A percentile compares a stretch with the other conserved stretches of the same genome.
Conservation (phyloP, 306 rosid genomes). For the Adenanthera pavonina region DNA sequence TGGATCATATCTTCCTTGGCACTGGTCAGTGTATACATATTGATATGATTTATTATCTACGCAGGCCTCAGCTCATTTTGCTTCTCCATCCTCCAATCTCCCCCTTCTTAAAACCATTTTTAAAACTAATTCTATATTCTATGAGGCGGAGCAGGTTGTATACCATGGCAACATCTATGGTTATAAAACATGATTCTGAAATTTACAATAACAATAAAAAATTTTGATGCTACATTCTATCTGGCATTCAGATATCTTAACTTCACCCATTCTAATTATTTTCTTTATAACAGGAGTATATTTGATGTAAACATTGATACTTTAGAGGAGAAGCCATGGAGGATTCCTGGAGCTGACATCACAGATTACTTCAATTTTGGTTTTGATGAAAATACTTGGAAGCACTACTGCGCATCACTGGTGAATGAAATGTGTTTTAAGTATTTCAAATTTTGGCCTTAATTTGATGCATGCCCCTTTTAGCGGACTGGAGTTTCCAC, state of each 20-base stretch:
- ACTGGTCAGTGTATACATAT: slow-evolving; percentile 56
- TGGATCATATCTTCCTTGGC: slow-evolving; percentile 67
- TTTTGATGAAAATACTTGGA: slow-evolving; percentile 75
- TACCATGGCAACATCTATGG: slow-evolving; percentile 13
- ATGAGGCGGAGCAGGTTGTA: slow-evolving; percentile 6
- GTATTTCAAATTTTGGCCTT: slow-evolving; percentile 14
- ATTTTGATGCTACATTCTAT: slow-evolving; percentile 9
- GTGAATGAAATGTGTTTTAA: slow-evolving; percentile 47
- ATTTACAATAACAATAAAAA: slow-evolving; percentile 1
- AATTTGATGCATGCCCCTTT: slow-evolving; percentile 30
- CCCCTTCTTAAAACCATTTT: neutral
- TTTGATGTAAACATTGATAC: slow-evolving; percentile 61
- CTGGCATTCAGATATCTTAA: slow-evolving; percentile 3
- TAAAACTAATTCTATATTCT: neutral
- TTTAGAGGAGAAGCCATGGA: slow-evolving; percentile 70
- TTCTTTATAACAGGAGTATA: slow-evolving; percentile 54
- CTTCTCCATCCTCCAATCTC: neutral
- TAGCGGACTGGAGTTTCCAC: slow-evolving; percentile 31
- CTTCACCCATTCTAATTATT: slow-evolving; percentile 27
- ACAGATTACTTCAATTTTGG: slow-evolving; percentile 77
- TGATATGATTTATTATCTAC: neutral
- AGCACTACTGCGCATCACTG: slow-evolving; percentile 66
- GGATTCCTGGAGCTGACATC: slow-evolving; percentile 57
- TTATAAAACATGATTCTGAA: slow-evolving; percentile 4
- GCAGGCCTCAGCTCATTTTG: slow-evolving; percentile 6